Conservation (phyloP, 257 asterid genomes). For the Fraxinus quadrangulata region DNA sequence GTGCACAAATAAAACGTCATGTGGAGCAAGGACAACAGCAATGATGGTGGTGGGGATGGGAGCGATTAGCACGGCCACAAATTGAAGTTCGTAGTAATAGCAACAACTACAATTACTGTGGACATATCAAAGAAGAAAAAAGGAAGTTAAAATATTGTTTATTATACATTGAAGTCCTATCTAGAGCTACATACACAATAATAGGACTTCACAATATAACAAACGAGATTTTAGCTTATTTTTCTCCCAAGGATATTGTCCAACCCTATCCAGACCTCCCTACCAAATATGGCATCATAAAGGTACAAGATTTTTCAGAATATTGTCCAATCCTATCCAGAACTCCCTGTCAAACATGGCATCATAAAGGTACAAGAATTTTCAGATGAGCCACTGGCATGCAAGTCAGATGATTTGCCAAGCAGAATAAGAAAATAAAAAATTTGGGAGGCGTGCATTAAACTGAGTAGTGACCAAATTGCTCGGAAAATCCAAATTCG, state of each 20-base stretch:
- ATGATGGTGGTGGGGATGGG: not conserved
- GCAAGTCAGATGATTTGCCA: not conserved
- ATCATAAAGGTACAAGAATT: not conserved
- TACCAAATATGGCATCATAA: not conserved
- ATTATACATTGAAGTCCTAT: not conserved
- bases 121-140: not conserved
- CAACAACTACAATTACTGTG: not conserved
- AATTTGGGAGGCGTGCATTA: not conserved
- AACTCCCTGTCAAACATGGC: not conserved
- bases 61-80: not conserved
- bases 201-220: not conserved
- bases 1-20: constrained; percentile 25
- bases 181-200: not conserved
- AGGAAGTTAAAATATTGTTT: not conserved
- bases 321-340: not conserved
- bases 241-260: not conserved
- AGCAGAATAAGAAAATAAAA: not conserved
- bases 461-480: not conserved
- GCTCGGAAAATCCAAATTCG: not conserved
- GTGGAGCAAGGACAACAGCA: not conserved
- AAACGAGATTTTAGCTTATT: not conserved
- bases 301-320: not conserved
- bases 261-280: not conserved
- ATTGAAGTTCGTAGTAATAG: not conserved
- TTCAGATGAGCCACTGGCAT: not conserved